Evolutionary conservation across 768 basidiomycete species (phyloP).

Genomic region (Leccinum boreale): DNA sequence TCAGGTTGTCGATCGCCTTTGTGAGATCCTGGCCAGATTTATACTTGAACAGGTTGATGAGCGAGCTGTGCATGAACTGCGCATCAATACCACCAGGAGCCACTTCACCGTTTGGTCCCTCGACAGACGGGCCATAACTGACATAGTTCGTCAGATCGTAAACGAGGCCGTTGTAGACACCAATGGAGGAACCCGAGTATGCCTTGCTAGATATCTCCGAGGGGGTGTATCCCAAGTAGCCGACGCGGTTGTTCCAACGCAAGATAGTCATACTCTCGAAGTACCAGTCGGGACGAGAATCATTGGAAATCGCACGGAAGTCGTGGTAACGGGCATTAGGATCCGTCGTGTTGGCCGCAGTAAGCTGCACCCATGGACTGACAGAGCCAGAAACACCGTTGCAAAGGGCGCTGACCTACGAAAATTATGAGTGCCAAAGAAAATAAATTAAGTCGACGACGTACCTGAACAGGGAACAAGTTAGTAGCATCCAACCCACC

Average conservation of each 20-base stretch:
- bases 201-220: constrained; percentile 74
- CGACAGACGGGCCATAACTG: constrained; percentile 57
- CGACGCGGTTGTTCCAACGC: constrained; percentile 86
- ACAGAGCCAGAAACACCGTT: constrained; percentile 79
- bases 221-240: constrained; percentile 83
- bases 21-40: constrained; percentile 80
- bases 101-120: constrained; percentile 46
- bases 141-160: constrained; percentile 88
- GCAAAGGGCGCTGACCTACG: constrained; percentile 87
- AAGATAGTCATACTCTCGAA: constrained; percentile 91
- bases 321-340: constrained; percentile 87
- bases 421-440: not conserved
- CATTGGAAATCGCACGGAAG: constrained; percentile 85
- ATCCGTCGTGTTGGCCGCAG: constrained; percentile 74
- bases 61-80: constrained; percentile 67
- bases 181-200: constrained; percentile 58
- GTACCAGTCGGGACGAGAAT: constrained; percentile 98
- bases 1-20: constrained; percentile 60
- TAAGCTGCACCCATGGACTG: constrained; percentile 79
- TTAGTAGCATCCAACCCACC: constrained; percentile 72
- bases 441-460: constrained; percentile 11
- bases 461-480: constrained; percentile 92
- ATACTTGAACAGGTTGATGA: constrained; percentile 72
- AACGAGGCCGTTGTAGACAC: constrained; percentile 81
- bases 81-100: constrained; percentile 41